Conservation (phyloP, 2,329 filamentous ascomycete species). For the Penicillium corylophilum region DNA sequence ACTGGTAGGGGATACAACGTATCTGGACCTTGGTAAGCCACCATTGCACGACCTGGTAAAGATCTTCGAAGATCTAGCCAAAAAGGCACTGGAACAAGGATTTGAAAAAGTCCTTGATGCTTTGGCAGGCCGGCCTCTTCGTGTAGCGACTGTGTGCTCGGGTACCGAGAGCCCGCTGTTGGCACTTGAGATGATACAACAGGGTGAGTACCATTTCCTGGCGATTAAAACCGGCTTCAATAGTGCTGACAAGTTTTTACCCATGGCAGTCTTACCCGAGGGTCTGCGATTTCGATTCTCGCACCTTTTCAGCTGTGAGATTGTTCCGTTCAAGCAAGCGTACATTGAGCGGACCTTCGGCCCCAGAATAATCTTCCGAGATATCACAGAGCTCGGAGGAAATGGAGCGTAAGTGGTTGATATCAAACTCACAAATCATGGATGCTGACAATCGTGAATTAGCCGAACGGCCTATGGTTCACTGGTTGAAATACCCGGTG, state of each 20-base stretch:
- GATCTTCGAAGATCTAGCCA: slow-evolving; percentile 30
- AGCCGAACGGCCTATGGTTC: slow-evolving; percentile 68
- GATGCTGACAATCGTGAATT: slow-evolving; percentile 3
- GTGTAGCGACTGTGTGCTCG: slow-evolving; percentile 72
- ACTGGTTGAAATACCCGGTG: slow-evolving; percentile 54
- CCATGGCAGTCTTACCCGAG: slow-evolving; percentile 3
- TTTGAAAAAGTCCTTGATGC: slow-evolving; percentile 48
- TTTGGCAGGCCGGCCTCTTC: slow-evolving; percentile 43
- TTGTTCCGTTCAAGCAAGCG: slow-evolving; percentile 62
- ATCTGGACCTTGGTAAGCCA: slow-evolving; percentile 17
- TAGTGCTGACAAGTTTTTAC: slow-evolving; percentile 31
- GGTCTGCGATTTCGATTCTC: slow-evolving; percentile 45
- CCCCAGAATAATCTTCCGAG: slow-evolving; percentile 55
- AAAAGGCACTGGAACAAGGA: slow-evolving; percentile 21
- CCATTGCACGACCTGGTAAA: slow-evolving; percentile 29
- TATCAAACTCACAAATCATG: not conserved
- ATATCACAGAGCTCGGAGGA: slow-evolving; percentile 57
- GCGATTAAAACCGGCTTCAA: slow-evolving; percentile 18
- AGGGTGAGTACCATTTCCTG: slow-evolving; percentile 35
- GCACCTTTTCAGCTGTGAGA: slow-evolving; percentile 64
- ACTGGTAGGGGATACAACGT: not conserved
- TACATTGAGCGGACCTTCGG: slow-evolving; percentile 63
- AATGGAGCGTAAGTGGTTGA: slow-evolving; percentile 47
- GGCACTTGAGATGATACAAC: slow-evolving; percentile 58
- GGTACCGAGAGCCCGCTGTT: slow-evolving; percentile 74